These are phyloP conservation scores for Entomortierella chlamydospora DNA, from an alignment of 192 early-diverging fungal species.

Conservation along the genomic window DNA sequence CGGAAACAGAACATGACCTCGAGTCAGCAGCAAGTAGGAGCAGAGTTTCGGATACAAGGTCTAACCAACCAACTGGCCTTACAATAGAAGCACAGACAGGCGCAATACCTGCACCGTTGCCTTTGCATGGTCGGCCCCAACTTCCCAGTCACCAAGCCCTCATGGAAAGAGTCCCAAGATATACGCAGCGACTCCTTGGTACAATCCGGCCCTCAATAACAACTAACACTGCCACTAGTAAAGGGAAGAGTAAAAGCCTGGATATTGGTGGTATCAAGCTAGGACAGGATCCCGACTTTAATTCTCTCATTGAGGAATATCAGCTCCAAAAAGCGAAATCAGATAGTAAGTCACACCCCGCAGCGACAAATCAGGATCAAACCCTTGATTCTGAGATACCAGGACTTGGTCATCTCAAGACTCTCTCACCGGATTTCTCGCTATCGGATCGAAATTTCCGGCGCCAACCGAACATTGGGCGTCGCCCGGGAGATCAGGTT, in stretches of 20 bases:
- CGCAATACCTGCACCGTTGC: not conserved
- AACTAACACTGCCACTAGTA: not conserved
- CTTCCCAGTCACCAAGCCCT: not conserved
- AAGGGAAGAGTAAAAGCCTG: conserved; percentile 1
- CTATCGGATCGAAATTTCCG: not conserved
- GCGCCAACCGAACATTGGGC: not conserved
- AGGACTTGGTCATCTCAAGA: conserved; percentile 15
- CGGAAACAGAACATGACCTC: not conserved
- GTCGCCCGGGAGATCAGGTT: not conserved
- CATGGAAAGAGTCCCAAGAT: not conserved
- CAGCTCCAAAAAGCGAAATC: conserved; percentile 21
- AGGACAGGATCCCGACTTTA: conserved; percentile 15
- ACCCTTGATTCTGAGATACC: conserved; percentile 5
- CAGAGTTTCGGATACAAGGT: not conserved
- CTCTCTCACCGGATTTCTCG: not conserved
- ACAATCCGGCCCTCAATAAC: not conserved
- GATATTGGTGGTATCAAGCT: not conserved
- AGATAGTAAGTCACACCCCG: not conserved
- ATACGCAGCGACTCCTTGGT: not conserved
- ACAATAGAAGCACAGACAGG: not conserved
- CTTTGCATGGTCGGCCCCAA: not conserved
- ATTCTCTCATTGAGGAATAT: conserved; percentile 28
- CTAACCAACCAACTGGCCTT: not conserved
- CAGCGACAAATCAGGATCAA: not conserved
- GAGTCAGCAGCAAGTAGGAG: not conserved